Percentiles rank a stretch among this genome's conserved stretches.
Conservation (phyloP, 768 basidiomycete species). For the Boletus edulis region DNA sequence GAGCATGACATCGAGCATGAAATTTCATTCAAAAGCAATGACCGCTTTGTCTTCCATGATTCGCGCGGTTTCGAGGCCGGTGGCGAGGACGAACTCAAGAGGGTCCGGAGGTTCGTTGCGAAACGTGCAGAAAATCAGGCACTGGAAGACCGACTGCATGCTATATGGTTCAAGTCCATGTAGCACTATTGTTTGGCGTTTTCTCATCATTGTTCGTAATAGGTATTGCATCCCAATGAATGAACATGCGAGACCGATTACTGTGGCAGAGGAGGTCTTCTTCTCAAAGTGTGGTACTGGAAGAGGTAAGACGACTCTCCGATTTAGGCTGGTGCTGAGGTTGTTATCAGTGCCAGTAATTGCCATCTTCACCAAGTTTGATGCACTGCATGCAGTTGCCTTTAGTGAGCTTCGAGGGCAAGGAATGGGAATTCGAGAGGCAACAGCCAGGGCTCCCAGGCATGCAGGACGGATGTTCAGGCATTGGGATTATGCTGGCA, state of each 20-base stretch:
- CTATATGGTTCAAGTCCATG: conserved; percentile 30
- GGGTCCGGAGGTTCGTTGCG: conserved; percentile 33
- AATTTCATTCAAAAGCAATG: conserved; percentile 28
- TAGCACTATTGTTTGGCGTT: not conserved
- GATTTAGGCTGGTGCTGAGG: not conserved
- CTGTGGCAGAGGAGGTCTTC: conserved; percentile 33
- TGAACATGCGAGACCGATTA: conserved; percentile 20
- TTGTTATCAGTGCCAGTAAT: conserved; percentile 35
- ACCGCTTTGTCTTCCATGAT: conserved; percentile 40
- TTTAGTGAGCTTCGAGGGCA: conserved; percentile 9
- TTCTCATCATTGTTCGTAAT: not conserved
- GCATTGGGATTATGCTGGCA: not conserved
- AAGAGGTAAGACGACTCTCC: not conserved
- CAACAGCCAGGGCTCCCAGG: conserved; percentile 5
- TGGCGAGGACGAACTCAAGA: conserved; percentile 24
- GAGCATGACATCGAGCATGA: conserved; percentile 10
- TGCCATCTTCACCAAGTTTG: conserved; percentile 39
- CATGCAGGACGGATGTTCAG: conserved; percentile 10
- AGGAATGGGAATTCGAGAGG: conserved; percentile 5
- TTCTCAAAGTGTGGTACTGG: conserved; percentile 16
- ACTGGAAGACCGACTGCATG: conserved; percentile 32
- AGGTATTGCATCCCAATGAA: conserved; percentile 41
- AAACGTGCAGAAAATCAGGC: conserved; percentile 16
- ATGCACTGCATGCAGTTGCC: conserved; percentile 26
- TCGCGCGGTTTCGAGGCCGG: conserved; percentile 42